A percentile compares a stretch with the other conserved stretches of the same genome.
These are phyloP conservation scores for Boletales sp. DNA, from an alignment of 768 basidiomycete species.

Conservation along the genomic window DNA sequence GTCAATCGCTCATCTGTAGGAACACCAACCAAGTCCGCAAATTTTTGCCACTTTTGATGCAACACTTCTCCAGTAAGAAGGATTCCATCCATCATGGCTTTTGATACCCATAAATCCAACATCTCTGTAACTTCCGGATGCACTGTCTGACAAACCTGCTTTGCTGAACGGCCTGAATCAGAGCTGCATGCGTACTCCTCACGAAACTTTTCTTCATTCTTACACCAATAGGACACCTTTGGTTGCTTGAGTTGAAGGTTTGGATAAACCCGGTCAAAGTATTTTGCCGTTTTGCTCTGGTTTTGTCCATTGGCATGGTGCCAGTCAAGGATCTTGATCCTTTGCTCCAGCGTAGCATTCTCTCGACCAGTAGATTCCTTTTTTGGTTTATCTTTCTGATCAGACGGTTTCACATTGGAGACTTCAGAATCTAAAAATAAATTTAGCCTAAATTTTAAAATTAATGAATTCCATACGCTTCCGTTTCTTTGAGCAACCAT, in stretches of 20 bases:
- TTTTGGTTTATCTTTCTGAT: too few relatives aligned
- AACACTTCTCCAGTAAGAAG: conserved; percentile 28
- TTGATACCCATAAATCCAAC: conserved; percentile 35
- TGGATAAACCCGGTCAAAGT: not conserved
- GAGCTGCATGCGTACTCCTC: not conserved
- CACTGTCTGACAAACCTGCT: conserved; percentile 20
- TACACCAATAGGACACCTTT: not conserved
- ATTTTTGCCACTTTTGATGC: conserved; percentile 5
- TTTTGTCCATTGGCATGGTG: conserved; percentile 25
- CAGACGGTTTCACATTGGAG: too few relatives aligned
- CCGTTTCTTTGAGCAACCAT: too few relatives aligned
- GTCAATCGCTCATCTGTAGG: conserved; percentile 31
- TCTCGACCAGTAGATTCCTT: not conserved
- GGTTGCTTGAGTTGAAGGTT: not conserved
- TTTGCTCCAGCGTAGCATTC: conserved; percentile 33
- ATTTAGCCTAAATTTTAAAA: too few relatives aligned
- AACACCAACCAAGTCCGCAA: conserved; percentile 19
- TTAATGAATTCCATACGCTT: too few relatives aligned
- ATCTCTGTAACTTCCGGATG: conserved; percentile 35
- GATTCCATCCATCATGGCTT: conserved; percentile 36
- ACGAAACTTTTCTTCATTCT: conserved; percentile 2
- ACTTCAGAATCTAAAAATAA: too few relatives aligned
- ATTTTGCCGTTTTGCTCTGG: not conserved
- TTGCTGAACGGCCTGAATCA: not conserved
- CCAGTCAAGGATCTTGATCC: conserved; percentile 38